phyloP scores from a whole-genome alignment of 768 basidiomycete genomes.

The Boletus vermiculosoides region DNA sequence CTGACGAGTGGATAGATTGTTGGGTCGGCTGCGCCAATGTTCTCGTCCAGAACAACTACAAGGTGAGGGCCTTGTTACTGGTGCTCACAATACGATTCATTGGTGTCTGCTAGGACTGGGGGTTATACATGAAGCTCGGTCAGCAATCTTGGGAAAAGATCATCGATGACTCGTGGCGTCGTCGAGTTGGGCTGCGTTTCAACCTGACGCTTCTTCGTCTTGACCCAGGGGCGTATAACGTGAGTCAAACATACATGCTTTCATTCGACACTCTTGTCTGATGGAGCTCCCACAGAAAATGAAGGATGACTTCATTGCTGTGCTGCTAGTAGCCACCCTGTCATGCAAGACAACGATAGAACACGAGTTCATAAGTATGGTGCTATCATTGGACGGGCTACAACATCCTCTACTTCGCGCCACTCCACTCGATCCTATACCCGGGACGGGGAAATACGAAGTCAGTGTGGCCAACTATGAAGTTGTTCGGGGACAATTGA shows the following conservation, averaged over 20 bases:
- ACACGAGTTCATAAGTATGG: conserved; percentile 52
- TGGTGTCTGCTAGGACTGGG: conserved; percentile 52
- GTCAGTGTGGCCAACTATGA: conserved; percentile 33
- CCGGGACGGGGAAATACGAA: conserved; percentile 26
- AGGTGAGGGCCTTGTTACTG: conserved; percentile 32
- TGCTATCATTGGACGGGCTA: conserved; percentile 59
- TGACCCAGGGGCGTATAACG: conserved; percentile 60
- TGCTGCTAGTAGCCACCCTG: conserved; percentile 53
- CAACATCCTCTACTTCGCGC: conserved; percentile 50
- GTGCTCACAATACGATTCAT: not conserved
- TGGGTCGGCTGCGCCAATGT: conserved; percentile 74
- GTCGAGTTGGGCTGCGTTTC: conserved; percentile 62
- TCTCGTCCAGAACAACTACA: conserved; percentile 49
- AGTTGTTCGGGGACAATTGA: conserved; percentile 36
- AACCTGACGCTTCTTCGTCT: conserved; percentile 54
- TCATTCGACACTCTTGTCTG: not conserved
- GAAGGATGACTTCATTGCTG: conserved; percentile 50
- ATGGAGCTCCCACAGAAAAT: conserved; percentile 36
- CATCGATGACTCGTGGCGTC: conserved; percentile 47
- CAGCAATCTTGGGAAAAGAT: conserved; percentile 56
- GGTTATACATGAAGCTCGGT: conserved; percentile 50
- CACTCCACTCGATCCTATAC: conserved; percentile 29
- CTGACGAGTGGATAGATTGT: conserved; percentile 62
- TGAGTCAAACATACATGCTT: conserved; percentile 31
- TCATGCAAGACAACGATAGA: conserved; percentile 50